phyloP scores from a whole-genome alignment of 208 protist genomes.

The Crithidia sp. region DNA sequence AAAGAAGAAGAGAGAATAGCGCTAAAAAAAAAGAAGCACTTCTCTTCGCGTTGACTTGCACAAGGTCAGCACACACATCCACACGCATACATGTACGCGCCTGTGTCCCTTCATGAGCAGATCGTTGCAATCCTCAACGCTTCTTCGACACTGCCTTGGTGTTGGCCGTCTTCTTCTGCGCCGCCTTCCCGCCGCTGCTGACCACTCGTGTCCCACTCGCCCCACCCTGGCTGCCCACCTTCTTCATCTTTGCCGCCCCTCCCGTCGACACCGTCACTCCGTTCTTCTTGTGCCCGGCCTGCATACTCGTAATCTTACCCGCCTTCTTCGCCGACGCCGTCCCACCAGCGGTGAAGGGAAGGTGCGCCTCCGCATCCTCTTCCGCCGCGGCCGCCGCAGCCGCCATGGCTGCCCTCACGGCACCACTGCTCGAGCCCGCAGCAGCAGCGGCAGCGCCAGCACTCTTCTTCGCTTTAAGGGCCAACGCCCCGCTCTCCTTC shows the following conservation, averaged over 20 bases:
- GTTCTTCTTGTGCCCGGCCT: constrained; percentile 19
- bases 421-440: constrained; percentile 1
- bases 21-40: too few relatives aligned
- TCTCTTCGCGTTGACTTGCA: too few relatives aligned
- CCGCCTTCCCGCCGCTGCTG: constrained; percentile 38
- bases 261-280: constrained; percentile 23
- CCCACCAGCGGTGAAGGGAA: background rate
- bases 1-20: too few relatives aligned
- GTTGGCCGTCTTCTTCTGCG: constrained; percentile 33
- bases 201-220: constrained; percentile 38
- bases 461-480: constrained; percentile 11
- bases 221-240: constrained; percentile 26
- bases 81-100: too few relatives aligned
- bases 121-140: background rate
- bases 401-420: background rate
- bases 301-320: constrained; percentile 46
- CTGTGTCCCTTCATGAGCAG: too few relatives aligned
- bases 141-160: constrained; percentile 4
- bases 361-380: background rate
- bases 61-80: too few relatives aligned
- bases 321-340: background rate
- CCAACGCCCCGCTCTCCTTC: constrained; percentile 24
- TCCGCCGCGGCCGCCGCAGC: background rate
- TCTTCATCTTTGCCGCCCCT: constrained; percentile 54
- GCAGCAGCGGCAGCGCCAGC: background rate